Evolutionary conservation across 2,329 filamentous ascomycete genomes (phyloP).

Genomic region (Scedosporium apiospermum): DNA sequence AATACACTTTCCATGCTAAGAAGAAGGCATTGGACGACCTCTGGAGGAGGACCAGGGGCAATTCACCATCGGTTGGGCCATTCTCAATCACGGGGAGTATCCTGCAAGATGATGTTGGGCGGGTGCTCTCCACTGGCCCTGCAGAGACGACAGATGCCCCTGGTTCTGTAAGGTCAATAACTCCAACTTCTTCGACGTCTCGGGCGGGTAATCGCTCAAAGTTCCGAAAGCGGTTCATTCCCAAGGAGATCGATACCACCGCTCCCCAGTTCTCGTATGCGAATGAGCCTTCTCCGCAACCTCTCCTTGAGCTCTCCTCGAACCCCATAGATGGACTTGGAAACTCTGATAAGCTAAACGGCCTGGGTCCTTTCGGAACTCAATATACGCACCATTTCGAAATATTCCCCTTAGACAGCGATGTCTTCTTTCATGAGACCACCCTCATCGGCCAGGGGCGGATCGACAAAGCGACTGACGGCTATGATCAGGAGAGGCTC

Average conservation of each 20-base stretch:
- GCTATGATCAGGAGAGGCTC: slow-evolving; percentile 18
- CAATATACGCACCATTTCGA: slow-evolving; percentile 55
- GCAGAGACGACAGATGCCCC: background rate
- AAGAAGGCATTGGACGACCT: slow-evolving; percentile 47
- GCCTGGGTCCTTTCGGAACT: slow-evolving; percentile 51
- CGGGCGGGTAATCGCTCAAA: slow-evolving; percentile 14
- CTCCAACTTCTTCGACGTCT: background rate
- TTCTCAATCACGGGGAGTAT: background rate
- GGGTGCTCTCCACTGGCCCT: background rate
- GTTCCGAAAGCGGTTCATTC: slow-evolving; percentile 33
- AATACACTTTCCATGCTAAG: slow-evolving; percentile 33
- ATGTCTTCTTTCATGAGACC: slow-evolving; percentile 49
- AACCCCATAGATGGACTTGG: background rate
- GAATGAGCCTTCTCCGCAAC: slow-evolving; percentile 32
- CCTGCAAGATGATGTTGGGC: background rate
- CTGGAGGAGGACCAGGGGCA: slow-evolving; percentile 32
- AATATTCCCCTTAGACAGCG: slow-evolving; percentile 45
- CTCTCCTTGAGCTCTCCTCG: slow-evolving; percentile 4
- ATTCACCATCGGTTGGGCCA: slow-evolving; percentile 12
- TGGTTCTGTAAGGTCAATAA: background rate
- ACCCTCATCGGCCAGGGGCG: slow-evolving; percentile 49
- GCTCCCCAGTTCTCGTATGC: slow-evolving; percentile 44
- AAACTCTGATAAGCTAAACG: slow-evolving; percentile 27
- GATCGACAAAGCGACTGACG: slow-evolving; percentile 28
- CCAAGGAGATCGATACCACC: slow-evolving; percentile 35